Conservation (phyloP, 257 asterid species). For the Ligustrum vulgare region DNA sequence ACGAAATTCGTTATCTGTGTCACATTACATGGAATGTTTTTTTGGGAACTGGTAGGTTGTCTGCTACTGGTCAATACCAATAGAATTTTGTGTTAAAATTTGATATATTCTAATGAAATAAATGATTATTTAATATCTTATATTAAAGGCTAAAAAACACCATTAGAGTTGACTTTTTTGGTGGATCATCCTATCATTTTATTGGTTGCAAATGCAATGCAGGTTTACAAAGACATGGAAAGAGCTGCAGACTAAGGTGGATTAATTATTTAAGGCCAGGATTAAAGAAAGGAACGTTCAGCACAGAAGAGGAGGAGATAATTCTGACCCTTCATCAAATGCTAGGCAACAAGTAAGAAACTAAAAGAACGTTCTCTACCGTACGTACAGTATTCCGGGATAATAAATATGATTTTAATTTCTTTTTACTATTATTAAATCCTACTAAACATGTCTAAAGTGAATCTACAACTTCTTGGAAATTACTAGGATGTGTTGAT, state of each 20-base stretch:
- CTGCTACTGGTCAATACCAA: conserved; percentile 22
- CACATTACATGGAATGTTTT: conserved; percentile 1
- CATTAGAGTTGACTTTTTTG: background rate
- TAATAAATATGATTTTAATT: background rate
- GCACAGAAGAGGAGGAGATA: conserved; percentile 55
- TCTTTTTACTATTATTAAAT: no score
- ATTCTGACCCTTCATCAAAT: conserved; percentile 64
- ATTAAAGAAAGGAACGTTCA: conserved; percentile 66
- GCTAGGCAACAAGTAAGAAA: conserved; percentile 85
- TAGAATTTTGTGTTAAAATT: conserved; percentile 10
- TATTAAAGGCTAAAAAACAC: background rate
- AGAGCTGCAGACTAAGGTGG: conserved; percentile 93
- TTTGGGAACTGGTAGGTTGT: conserved; percentile 16
- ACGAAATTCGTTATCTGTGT: background rate
- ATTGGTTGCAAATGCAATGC: conserved; percentile 21
- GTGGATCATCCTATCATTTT: background rate
- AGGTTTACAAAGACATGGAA: conserved; percentile 88
- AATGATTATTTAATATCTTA: conserved; percentile 1
- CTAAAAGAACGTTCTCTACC: no score
- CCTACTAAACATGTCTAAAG: no score
- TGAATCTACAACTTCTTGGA: no score
- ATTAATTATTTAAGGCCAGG: conserved; percentile 85
- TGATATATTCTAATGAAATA: conserved; percentile 3
- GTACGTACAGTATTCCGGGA: background rate
- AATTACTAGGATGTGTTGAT: no score